Evolutionary conservation across 176 grass and related monocot species (phyloP).

Genomic region (Urochloa ruziziensis): DNA sequence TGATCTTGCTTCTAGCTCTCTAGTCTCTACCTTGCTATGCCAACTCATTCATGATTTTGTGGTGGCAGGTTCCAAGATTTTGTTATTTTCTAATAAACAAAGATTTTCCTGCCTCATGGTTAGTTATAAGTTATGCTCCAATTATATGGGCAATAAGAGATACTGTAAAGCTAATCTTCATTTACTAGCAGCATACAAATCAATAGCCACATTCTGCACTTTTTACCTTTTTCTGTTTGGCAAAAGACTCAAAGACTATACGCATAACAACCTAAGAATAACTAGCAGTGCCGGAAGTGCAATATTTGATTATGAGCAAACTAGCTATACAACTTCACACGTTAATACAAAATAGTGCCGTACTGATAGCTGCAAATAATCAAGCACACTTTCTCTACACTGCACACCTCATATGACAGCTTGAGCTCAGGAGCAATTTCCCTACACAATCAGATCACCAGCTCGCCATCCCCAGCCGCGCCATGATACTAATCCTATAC

Average conservation of each 20-base stretch:
- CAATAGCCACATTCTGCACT: neutral
- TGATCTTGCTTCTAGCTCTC: neutral
- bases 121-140: neutral
- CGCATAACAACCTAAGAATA: neutral
- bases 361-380: neutral
- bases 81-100: neutral
- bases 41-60: neutral
- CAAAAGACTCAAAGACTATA: neutral
- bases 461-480: neutral
- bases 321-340: neutral
- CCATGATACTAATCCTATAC: too few relatives aligned
- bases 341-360: neutral
- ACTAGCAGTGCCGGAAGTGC: neutral
- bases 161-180: neutral
- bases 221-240: neutral
- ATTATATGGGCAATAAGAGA: neutral
- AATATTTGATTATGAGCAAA: neutral
- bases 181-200: neutral
- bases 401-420: neutral
- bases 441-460: neutral
- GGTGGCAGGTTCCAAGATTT: neutral
- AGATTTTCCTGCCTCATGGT: neutral
- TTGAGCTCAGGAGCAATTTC: neutral
- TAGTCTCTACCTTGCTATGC: neutral
- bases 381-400: neutral